phyloP scores from a whole-genome alignment of 805 yeast genomes.

The Wickerhamiella kazuoi region DNA sequence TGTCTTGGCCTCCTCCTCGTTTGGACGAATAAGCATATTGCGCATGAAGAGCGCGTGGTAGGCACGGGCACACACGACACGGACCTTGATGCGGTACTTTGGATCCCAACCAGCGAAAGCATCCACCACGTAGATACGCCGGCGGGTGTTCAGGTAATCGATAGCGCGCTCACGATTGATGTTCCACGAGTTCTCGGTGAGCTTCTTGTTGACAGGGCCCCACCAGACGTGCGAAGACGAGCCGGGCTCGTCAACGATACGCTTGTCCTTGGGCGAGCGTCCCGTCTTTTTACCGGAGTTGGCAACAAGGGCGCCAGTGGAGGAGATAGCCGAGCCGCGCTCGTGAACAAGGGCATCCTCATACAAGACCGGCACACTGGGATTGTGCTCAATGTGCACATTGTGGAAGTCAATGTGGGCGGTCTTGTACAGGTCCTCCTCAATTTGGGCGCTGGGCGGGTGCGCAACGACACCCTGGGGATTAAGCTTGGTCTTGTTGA shows the following conservation, averaged over 20 bases:
- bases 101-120: constrained; percentile 99
- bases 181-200: constrained; percentile 85
- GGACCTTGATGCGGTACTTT: constrained; percentile 83
- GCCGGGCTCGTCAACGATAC: constrained; percentile 88
- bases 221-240: constrained; percentile 85
- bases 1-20: constrained; percentile 66
- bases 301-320: constrained; percentile 90
- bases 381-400: constrained; percentile 47
- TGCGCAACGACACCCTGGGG: constrained; percentile 27
- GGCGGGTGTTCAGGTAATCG: constrained; percentile 91
- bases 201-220: constrained; percentile 97
- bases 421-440: constrained; percentile 23
- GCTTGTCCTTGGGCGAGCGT: constrained; percentile 94
- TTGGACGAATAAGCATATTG: constrained; percentile 92
- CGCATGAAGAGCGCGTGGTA: constrained; percentile 97
- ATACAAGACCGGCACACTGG: constrained; percentile 80
- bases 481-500: constrained; percentile 26
- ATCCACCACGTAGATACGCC: constrained; percentile 82
- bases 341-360: constrained; percentile 81
- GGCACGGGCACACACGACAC: constrained; percentile 95
- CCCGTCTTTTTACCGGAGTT: constrained; percentile 94
- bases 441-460: constrained; percentile 25
- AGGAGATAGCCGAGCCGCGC: constrained; percentile 75
- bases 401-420: constrained; percentile 27
- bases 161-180: constrained; percentile 92